Conservation (phyloP, 306 rosid species). For the Quercus berberidifolia region DNA sequence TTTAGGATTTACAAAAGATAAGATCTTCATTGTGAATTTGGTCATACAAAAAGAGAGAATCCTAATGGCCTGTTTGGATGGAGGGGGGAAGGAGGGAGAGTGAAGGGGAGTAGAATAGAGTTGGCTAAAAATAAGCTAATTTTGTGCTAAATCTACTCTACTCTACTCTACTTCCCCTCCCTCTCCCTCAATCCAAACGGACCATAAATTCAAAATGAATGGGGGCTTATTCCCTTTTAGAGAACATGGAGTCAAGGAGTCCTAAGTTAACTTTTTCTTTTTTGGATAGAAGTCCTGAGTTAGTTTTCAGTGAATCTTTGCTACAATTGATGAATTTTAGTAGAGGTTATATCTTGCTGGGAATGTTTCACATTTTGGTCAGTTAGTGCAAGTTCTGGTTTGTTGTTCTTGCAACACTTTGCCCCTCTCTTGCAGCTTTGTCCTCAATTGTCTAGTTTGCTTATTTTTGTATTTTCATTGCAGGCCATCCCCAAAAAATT, state of each 20-base stretch:
- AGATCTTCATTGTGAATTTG: too few species aligned
- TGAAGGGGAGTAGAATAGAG: too few species aligned
- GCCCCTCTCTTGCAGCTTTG: background rate
- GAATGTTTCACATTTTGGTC: background rate
- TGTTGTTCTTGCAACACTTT: background rate
- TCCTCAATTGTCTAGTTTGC: background rate
- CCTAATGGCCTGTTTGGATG: too few species aligned
- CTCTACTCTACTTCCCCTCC: too few species aligned
- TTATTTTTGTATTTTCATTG: slow-evolving; percentile 11
- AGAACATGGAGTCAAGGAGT: background rate
- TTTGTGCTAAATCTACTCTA: too few species aligned
- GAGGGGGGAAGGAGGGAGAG: too few species aligned
- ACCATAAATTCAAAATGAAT: background rate
- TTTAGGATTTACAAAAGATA: too few species aligned
- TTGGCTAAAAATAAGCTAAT: too few species aligned
- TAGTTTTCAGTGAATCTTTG: background rate
- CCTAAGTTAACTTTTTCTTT: background rate
- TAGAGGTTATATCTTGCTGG: background rate
- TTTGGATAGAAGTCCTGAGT: too few species aligned
- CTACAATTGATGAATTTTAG: background rate
- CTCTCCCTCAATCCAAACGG: too few species aligned
- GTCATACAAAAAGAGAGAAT: too few species aligned
- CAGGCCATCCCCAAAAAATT: slow-evolving; percentile 66
- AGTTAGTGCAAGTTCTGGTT: background rate
- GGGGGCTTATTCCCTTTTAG: background rate